phyloP scores from a whole-genome alignment of 306 rosid species.

The Quercus robur region DNA sequence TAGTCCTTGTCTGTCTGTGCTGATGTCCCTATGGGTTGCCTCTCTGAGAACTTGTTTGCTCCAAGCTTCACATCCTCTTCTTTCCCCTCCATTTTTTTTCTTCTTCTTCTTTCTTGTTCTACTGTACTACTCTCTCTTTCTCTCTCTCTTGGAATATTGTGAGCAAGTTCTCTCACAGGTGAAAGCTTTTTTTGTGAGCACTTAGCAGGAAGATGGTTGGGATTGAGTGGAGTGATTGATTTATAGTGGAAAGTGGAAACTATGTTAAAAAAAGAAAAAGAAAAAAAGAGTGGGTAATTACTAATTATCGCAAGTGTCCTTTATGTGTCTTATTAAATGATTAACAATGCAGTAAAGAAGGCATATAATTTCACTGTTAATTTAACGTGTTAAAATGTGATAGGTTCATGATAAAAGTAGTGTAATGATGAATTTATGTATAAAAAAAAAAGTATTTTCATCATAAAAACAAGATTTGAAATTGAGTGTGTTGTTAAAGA shows the following conservation, averaged over 20 bases:
- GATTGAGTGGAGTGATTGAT: constrained; percentile 3
- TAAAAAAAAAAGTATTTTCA: too few relatives aligned
- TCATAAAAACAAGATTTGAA: too few relatives aligned
- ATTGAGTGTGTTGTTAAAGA: too few relatives aligned
- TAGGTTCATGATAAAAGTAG: too few relatives aligned
- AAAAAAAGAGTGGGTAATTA: too few relatives aligned
- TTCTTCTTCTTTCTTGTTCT: background rate
- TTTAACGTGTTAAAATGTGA: too few relatives aligned
- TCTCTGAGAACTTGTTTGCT: constrained; percentile 40
- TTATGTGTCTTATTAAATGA: too few relatives aligned
- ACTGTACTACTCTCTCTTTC: constrained; percentile 3
- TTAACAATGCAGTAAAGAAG: too few relatives aligned
- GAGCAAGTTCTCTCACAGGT: background rate
- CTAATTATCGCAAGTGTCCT: too few relatives aligned
- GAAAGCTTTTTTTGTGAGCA: background rate
- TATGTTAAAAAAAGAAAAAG: too few relatives aligned
- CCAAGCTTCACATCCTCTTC: constrained; percentile 49
- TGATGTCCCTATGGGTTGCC: constrained; percentile 45
- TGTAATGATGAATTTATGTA: too few relatives aligned
- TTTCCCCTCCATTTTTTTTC: constrained; percentile 30
- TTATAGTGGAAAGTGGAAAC: background rate
- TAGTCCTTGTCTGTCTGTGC: constrained; percentile 52
- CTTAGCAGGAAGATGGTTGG: background rate
- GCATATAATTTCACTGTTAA: too few relatives aligned
- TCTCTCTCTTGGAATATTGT: background rate